Conservation (phyloP, 768 basidiomycete species). For the Suillus placidus region DNA sequence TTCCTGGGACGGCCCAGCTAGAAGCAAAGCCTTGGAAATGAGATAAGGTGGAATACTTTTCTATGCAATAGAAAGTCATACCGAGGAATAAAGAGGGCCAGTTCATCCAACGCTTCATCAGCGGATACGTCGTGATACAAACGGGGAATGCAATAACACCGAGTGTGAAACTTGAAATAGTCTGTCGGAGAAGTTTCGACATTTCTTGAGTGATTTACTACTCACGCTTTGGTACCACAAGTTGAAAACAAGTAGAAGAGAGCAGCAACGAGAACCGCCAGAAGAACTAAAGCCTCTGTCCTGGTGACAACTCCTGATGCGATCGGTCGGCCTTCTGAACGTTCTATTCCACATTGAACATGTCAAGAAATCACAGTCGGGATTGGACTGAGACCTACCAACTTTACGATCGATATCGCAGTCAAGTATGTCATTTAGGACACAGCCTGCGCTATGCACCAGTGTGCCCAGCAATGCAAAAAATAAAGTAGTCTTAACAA, state of each 20-base stretch:
- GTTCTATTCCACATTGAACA: background rate
- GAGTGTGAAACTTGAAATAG: background rate
- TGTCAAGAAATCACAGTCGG: background rate
- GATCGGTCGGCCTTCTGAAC: background rate
- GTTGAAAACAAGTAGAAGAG: background rate
- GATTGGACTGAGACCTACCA: background rate
- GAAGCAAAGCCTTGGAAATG: background rate
- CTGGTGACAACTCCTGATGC: background rate
- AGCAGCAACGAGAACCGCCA: background rate
- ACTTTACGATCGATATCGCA: background rate
- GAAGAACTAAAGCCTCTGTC: background rate
- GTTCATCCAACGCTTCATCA: background rate
- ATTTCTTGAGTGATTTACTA: background rate
- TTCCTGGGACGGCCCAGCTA: slow-evolving; percentile 2
- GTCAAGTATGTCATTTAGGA: background rate
- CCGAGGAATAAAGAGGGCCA: background rate
- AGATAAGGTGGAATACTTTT: background rate
- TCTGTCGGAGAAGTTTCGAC: background rate
- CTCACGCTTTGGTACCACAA: background rate
- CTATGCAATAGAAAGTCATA: background rate
- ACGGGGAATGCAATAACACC: background rate
- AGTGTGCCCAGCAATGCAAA: background rate
- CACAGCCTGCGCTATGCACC: background rate
- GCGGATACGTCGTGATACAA: background rate
- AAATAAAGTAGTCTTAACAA: background rate